A percentile compares a stretch with the other conserved stretches of the same genome.
phyloP scores from a whole-genome alignment of 1,139 yeast genomes.

The Cylindricascospora bacillispora region DNA sequence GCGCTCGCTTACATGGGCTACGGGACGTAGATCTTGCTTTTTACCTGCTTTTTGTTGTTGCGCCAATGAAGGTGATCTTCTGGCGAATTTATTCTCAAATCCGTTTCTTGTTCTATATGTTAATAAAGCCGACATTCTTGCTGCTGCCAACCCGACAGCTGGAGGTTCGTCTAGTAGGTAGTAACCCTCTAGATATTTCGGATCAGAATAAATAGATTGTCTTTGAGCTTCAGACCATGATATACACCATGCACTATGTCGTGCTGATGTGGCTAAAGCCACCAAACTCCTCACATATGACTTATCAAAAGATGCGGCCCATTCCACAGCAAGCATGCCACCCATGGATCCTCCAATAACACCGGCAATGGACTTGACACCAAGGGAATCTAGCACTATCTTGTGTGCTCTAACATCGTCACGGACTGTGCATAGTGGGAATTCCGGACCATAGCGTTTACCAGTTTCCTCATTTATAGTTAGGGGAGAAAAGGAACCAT shows the following conservation, averaged over 20 bases:
- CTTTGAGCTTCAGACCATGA: slow-evolving; percentile 99
- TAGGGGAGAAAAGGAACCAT: slow-evolving; percentile 90
- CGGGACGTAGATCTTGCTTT: neutral
- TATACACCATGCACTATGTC: slow-evolving; percentile 97
- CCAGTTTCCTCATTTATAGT: slow-evolving; percentile 63
- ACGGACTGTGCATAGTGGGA: slow-evolving; percentile 82
- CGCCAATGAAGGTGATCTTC: slow-evolving; percentile 43
- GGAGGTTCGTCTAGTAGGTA: slow-evolving; percentile 72
- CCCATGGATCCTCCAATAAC: slow-evolving; percentile 99
- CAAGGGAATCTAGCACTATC: slow-evolving; percentile 56
- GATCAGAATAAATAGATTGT: slow-evolving; percentile 90
- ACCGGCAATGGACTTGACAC: slow-evolving; percentile 63
- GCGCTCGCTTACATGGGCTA: slow-evolving; percentile 31
- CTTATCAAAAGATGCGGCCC: slow-evolving; percentile 56
- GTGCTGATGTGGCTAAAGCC: slow-evolving; percentile 86
- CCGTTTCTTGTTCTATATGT: slow-evolving; percentile 89
- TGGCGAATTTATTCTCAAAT: slow-evolving; percentile 81
- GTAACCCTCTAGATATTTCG: slow-evolving; percentile 81
- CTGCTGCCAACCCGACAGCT: slow-evolving; percentile 78
- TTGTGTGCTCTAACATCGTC: slow-evolving; percentile 83
- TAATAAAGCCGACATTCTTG: slow-evolving; percentile 89
- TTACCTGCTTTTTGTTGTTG: slow-evolving; percentile 13
- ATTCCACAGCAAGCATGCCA: slow-evolving; percentile 93
- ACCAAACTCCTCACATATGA: slow-evolving; percentile 60
- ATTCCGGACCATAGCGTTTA: slow-evolving; percentile 79